These are phyloP conservation scores for Chlorella sp. DNA, from an alignment of 139 green algal species.

Conservation along the genomic window DNA sequence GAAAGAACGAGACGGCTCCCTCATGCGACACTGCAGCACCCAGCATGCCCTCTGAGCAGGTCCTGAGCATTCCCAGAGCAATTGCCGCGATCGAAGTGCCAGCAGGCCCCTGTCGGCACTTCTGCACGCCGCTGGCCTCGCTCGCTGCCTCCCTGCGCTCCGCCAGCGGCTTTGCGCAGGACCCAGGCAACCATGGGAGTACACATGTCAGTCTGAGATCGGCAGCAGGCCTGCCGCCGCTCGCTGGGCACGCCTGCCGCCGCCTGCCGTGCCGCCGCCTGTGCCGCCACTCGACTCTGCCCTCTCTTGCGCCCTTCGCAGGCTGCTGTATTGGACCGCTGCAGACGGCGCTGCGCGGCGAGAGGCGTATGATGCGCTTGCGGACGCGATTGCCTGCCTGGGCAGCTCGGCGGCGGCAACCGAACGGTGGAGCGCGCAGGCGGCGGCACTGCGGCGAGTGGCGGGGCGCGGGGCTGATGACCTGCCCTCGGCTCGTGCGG, in stretches of 20 bases:
- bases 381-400: slow-evolving; percentile 14
- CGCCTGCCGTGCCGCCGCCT: not conserved
- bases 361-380: slow-evolving; percentile 18
- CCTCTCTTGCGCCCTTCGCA: not conserved
- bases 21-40: no score
- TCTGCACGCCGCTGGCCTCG: no score
- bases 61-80: no score
- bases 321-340: slow-evolving; percentile 27
- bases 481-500: slow-evolving; percentile 3
- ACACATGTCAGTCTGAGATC: slow-evolving; percentile 11
- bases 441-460: slow-evolving; percentile 1
- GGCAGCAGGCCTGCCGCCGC: not conserved
- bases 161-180: no score
- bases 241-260: not conserved
- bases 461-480: slow-evolving; percentile 6
- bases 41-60: no score
- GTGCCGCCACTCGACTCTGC: not conserved
- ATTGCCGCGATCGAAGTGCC: no score
- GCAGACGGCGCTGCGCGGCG: slow-evolving; percentile 8
- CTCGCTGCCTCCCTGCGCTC: no score
- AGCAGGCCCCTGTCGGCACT: no score
- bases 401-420: not conserved
- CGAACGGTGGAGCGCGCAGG: slow-evolving; percentile 13
- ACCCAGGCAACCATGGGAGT: not conserved
- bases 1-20: no score